Evolutionary conservation across 2,329 filamentous ascomycete genomes (phyloP).

Genomic region (Cytospora mali): DNA sequence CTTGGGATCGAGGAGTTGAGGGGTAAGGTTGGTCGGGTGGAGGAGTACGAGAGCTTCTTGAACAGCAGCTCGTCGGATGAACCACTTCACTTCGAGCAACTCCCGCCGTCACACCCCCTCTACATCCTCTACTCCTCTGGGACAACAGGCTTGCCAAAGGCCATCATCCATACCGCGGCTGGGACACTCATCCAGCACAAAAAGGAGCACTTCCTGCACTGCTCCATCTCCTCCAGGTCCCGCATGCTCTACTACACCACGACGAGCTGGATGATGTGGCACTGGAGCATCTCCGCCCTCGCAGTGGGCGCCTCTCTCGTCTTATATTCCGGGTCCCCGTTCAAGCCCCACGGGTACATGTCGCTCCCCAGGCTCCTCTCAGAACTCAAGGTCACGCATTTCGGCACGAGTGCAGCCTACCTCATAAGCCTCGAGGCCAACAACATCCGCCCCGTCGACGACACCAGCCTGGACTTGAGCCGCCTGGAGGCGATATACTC

Average conservation of each 20-base stretch:
- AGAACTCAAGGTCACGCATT: slow-evolving; percentile 82
- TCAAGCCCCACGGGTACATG: slow-evolving; percentile 75
- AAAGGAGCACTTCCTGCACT: slow-evolving; percentile 90
- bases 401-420: slow-evolving; percentile 93
- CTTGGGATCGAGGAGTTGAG: slow-evolving; percentile 47
- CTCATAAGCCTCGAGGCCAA: slow-evolving; percentile 88
- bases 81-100: slow-evolving; percentile 69
- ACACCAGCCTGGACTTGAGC: slow-evolving; percentile 59
- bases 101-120: slow-evolving; percentile 83
- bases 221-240: slow-evolving; percentile 72
- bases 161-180: slow-evolving; percentile 88
- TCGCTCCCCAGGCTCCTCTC: slow-evolving; percentile 83
- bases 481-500: slow-evolving; percentile 85
- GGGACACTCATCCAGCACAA: slow-evolving; percentile 95
- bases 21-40: slow-evolving; percentile 43
- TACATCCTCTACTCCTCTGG: slow-evolving; percentile 95
- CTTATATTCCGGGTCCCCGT: slow-evolving; percentile 91
- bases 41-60: slow-evolving; percentile 51
- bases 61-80: slow-evolving; percentile 43
- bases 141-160: slow-evolving; percentile 85
- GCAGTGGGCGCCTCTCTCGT: slow-evolving; percentile 81
- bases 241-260: slow-evolving; percentile 93
- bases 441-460: slow-evolving; percentile 59
- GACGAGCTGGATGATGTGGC: slow-evolving; percentile 99
- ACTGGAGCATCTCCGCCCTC: slow-evolving; percentile 88